A percentile compares a stretch with the other conserved stretches of the same genome.
Conservation (phyloP, 2,329 filamentous ascomycete genomes). For the Fusarium coffeatum region DNA sequence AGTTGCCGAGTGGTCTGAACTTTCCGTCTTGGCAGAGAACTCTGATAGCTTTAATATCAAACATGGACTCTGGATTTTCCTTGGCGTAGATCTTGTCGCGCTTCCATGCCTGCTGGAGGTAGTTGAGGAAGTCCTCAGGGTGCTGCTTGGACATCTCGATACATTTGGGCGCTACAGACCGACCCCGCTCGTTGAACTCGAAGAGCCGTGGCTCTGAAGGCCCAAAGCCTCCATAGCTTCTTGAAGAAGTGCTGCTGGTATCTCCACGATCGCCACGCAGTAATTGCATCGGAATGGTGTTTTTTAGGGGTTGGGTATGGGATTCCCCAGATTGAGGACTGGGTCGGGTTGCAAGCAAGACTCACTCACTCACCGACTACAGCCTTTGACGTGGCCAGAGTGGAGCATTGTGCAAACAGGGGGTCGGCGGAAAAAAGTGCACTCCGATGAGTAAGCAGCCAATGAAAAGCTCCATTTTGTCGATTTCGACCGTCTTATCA, state of each 20-base stretch:
- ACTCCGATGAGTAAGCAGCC: slow-evolving; percentile 22
- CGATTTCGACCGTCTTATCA: slow-evolving; percentile 19
- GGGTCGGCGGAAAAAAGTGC: slow-evolving; percentile 37
- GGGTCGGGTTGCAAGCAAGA: slow-evolving; percentile 29
- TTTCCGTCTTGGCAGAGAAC: slow-evolving; percentile 38
- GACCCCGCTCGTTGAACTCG: slow-evolving; percentile 39
- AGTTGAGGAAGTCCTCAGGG: slow-evolving; percentile 38
- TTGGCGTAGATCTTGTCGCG: slow-evolving; percentile 40
- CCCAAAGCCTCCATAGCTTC: slow-evolving; percentile 40
- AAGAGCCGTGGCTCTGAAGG: slow-evolving; percentile 41
- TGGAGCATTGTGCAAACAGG: slow-evolving; percentile 21
- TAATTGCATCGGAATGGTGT: slow-evolving; percentile 41
- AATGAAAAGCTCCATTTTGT: not conserved
- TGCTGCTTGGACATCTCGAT: slow-evolving; percentile 39
- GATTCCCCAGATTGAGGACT: slow-evolving; percentile 33
- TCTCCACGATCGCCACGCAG: slow-evolving; percentile 43
- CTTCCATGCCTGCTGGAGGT: slow-evolving; percentile 40
- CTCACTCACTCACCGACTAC: slow-evolving; percentile 41
- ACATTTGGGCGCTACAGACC: slow-evolving; percentile 37
- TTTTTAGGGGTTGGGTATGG: slow-evolving; percentile 14
- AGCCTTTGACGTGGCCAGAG: slow-evolving; percentile 40
- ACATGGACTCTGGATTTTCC: slow-evolving; percentile 37
- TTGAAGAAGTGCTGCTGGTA: slow-evolving; percentile 39
- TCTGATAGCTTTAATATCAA: slow-evolving; percentile 36
- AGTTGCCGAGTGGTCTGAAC: slow-evolving; percentile 31